Conservation (phyloP, 345 rosid genomes). For the Carallia pectinifolia region DNA sequence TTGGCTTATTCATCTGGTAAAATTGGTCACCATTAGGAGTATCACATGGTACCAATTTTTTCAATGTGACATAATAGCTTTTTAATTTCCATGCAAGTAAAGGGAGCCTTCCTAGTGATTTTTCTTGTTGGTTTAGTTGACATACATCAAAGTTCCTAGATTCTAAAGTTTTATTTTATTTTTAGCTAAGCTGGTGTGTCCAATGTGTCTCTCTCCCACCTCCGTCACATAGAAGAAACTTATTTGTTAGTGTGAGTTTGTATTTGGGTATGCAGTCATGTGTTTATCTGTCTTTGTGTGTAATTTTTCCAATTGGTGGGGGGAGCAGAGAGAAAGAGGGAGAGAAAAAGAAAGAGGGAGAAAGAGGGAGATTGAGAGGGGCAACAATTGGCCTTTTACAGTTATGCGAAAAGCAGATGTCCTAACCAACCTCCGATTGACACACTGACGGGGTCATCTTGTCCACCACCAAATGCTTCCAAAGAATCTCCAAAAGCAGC, state of each 20-base stretch:
- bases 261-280: background rate
- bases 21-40: no score
- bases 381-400: background rate
- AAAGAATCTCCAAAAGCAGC: slow-evolving; percentile 62
- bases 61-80: no score
- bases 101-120: no score
- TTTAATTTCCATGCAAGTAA: no score
- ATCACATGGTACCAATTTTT: no score
- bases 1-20: no score
- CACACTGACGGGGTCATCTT: slow-evolving; percentile 78
- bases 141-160: no score
- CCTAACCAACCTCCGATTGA: slow-evolving; percentile 72
- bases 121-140: no score
- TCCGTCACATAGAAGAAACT: background rate
- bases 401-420: slow-evolving; percentile 1
- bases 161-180: no score
- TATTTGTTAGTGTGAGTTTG: background rate
- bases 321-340: background rate
- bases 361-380: background rate
- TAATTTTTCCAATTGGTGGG: no score
- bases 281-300: background rate
- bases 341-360: background rate
- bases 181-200: background rate
- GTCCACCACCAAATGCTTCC: slow-evolving; percentile 86
- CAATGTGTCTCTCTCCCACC: background rate